A percentile compares a stretch with the other conserved stretches of the same genome.
These are phyloP conservation scores for Epichloe glyceriae DNA, from an alignment of 2,329 filamentous ascomycete species.

Conservation along the genomic window DNA sequence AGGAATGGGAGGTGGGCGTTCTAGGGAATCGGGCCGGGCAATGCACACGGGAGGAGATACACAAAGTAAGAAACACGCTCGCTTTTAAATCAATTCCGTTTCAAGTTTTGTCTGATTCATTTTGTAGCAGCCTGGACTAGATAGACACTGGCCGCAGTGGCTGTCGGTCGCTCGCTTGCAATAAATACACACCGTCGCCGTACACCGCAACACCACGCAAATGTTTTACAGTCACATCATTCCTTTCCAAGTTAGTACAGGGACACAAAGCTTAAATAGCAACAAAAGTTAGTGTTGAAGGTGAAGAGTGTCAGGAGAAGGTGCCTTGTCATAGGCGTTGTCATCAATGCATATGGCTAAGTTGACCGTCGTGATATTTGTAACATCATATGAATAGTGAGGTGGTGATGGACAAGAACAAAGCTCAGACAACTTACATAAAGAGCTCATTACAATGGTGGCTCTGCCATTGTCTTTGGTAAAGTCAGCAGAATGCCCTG, in stretches of 20 bases:
- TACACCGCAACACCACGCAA: neutral
- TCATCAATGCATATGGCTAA: constrained; percentile 35
- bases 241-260: constrained; percentile 4
- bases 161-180: neutral
- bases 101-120: neutral
- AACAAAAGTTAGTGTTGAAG: neutral
- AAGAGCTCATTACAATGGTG: neutral
- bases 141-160: neutral
- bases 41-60: neutral
- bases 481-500: constrained; percentile 2
- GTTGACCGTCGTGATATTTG: constrained; percentile 36
- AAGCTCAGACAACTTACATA: constrained; percentile 14
- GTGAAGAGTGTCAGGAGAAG: constrained; percentile 14
- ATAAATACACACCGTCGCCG: neutral
- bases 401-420: neutral
- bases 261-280: neutral
- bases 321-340: constrained; percentile 34
- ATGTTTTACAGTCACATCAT: neutral
- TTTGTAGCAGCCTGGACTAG: neutral
- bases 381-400: constrained; percentile 24
- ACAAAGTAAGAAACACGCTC: too few species aligned
- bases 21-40: too few species aligned
- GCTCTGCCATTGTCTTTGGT: neutral
- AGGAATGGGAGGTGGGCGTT: too few species aligned
- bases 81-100: too few species aligned